Evolutionary conservation across 805 yeast species (phyloP).

Genomic region (Starmerella davenportii): DNA sequence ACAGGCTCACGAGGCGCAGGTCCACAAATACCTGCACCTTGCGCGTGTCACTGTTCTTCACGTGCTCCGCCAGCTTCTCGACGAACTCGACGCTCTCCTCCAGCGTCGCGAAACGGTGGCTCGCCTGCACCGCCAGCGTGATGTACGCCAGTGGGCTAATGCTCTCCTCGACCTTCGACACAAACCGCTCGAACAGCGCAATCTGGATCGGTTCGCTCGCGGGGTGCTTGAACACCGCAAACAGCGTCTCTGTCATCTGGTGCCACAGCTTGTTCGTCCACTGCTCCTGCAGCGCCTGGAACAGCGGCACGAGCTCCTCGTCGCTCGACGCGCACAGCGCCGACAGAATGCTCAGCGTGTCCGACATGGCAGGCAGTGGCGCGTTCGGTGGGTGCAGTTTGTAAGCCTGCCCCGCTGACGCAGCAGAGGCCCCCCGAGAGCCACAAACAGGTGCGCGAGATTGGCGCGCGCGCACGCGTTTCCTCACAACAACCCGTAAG

Average conservation of each 20-base stretch:
- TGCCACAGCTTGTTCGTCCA: slow-evolving; percentile 90
- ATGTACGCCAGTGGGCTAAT: slow-evolving; percentile 66
- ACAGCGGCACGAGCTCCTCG: slow-evolving; percentile 39
- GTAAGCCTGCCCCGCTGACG: too few species aligned
- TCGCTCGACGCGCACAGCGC: slow-evolving; percentile 51
- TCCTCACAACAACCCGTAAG: too few species aligned
- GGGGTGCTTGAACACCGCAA: slow-evolving; percentile 40
- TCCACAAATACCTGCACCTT: slow-evolving; percentile 35
- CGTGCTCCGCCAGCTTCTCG: slow-evolving; percentile 27
- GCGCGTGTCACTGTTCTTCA: slow-evolving; percentile 27
- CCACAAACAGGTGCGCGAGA: too few species aligned
- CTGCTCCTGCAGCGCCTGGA: slow-evolving; percentile 60
- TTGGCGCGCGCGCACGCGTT: too few species aligned
- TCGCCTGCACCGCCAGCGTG: slow-evolving; percentile 46
- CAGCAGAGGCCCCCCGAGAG: too few species aligned
- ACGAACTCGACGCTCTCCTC: slow-evolving; percentile 38
- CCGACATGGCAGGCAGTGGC: too few species aligned
- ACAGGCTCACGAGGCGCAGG: slow-evolving; percentile 58
- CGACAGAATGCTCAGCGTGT: slow-evolving; percentile 34
- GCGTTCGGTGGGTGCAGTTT: too few species aligned
- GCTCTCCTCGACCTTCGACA: slow-evolving; percentile 45
- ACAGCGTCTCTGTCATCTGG: slow-evolving; percentile 60
- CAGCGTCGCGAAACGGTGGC: slow-evolving; percentile 27
- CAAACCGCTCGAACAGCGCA: slow-evolving; percentile 53
- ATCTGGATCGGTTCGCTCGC: slow-evolving; percentile 38